phyloP scores from a whole-genome alignment of 2,329 filamentous ascomycete genomes.

The Cadophora malorum region DNA sequence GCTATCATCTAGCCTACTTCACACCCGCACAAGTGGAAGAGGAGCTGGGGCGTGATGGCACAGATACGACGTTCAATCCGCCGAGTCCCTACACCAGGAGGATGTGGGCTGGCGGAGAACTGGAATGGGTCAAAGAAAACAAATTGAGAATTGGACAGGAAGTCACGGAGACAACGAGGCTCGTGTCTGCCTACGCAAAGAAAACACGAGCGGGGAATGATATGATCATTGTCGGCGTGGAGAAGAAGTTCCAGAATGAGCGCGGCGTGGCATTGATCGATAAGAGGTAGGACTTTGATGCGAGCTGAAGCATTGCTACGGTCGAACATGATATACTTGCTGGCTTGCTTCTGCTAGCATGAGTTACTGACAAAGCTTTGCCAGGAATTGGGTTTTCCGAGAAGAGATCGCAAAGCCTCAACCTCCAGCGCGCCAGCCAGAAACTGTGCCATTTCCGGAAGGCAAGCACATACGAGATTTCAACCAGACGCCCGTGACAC shows the following conservation, averaged over 20 bases:
- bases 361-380: slow-evolving; percentile 15
- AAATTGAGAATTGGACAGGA: slow-evolving; percentile 59
- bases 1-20: slow-evolving; percentile 70
- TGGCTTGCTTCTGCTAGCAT: slow-evolving; percentile 17
- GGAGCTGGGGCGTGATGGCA: slow-evolving; percentile 64
- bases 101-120: slow-evolving; percentile 72
- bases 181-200: slow-evolving; percentile 61
- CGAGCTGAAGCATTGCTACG: slow-evolving; percentile 9
- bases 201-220: slow-evolving; percentile 59
- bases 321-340: background rate
- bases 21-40: slow-evolving; percentile 61
- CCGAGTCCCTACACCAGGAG: slow-evolving; percentile 64
- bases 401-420: slow-evolving; percentile 39
- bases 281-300: slow-evolving; percentile 49
- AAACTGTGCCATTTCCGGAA: slow-evolving; percentile 30
- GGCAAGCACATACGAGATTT: slow-evolving; percentile 43
- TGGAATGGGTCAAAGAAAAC: slow-evolving; percentile 56
- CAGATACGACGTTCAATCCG: slow-evolving; percentile 65
- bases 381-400: slow-evolving; percentile 45
- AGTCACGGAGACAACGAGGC: slow-evolving; percentile 61
- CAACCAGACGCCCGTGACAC: slow-evolving; percentile 40
- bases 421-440: slow-evolving; percentile 32
- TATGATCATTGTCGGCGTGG: slow-evolving; percentile 70
- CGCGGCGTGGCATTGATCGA: slow-evolving; percentile 61
- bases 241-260: slow-evolving; percentile 63